Conservation (phyloP, 2,329 filamentous ascomycete genomes). For the Alternaria ethzedia region DNA sequence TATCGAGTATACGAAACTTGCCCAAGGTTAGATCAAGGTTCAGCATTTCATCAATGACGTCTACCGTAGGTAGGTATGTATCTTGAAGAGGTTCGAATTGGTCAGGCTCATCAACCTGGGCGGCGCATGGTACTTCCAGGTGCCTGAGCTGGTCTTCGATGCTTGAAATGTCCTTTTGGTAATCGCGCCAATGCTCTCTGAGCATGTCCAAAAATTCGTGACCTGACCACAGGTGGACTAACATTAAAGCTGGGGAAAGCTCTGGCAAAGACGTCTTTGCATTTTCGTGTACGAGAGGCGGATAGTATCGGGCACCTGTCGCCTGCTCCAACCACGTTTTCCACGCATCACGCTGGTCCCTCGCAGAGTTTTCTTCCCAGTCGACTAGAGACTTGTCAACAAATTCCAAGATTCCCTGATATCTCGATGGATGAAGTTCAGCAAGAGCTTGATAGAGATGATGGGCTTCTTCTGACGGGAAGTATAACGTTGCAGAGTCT, state of each 20-base stretch:
- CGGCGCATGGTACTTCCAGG: conserved; percentile 1
- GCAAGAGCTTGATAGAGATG: conserved; percentile 14
- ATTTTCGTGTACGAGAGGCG: background rate
- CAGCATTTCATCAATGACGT: background rate
- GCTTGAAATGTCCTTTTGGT: conserved; percentile 1
- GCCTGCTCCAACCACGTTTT: background rate
- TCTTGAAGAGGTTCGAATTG: background rate
- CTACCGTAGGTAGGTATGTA: background rate
- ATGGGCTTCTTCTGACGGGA: conserved; percentile 16
- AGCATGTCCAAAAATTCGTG: conserved; percentile 18
- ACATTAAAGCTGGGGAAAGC: conserved; percentile 10
- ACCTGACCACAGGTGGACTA: conserved; percentile 1
- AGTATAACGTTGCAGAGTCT: conserved; percentile 6
- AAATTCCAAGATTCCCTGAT: background rate
- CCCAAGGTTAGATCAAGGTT: background rate
- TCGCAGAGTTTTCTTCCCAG: background rate
- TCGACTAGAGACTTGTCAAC: background rate
- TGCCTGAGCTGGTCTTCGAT: background rate
- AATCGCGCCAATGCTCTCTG: conserved; percentile 20
- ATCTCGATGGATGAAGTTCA: background rate
- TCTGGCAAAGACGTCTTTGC: conserved; percentile 1
- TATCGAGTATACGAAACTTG: background rate
- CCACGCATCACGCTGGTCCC: background rate
- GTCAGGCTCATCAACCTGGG: background rate
- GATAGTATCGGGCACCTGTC: conserved; percentile 2